Conservation (phyloP, 2,329 filamentous ascomycete genomes). For the Paecilomyces formosus region DNA sequence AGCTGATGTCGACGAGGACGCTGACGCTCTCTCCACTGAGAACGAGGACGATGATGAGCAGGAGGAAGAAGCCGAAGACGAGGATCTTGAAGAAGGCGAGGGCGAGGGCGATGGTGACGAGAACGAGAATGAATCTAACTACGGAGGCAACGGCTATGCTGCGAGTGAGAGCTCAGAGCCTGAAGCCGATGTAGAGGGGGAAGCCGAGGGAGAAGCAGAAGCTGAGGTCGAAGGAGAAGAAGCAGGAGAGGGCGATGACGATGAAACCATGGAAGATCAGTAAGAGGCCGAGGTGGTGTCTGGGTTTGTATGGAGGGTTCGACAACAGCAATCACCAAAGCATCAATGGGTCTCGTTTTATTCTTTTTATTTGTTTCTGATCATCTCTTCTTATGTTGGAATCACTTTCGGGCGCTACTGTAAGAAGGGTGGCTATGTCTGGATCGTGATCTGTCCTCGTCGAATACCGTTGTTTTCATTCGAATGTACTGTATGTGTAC, state of each 20-base stretch:
- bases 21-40: constrained; percentile 16
- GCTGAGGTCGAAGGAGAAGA: constrained; percentile 9
- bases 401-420: background rate
- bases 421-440: background rate
- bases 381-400: background rate
- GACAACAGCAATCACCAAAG: background rate
- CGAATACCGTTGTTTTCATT: background rate
- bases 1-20: constrained; percentile 13
- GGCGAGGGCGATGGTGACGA: constrained; percentile 17
- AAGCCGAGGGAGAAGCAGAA: constrained; percentile 18
- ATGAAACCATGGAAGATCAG: constrained; percentile 21
- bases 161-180: constrained; percentile 17
- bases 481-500: background rate
- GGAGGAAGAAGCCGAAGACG: constrained; percentile 24
- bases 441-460: background rate
- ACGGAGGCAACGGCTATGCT: constrained; percentile 24
- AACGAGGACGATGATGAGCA: constrained; percentile 7
- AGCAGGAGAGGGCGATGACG: constrained; percentile 2
- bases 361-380: constrained; percentile 1
- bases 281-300: constrained; percentile 2
- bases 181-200: constrained; percentile 8
- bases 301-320: constrained; percentile 3
- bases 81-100: constrained; percentile 26
- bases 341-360: constrained; percentile 4
- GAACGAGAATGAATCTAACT: constrained; percentile 25